phyloP scores from a whole-genome alignment of 108 stramenopile genomes.

The Nitzschia palea region DNA sequence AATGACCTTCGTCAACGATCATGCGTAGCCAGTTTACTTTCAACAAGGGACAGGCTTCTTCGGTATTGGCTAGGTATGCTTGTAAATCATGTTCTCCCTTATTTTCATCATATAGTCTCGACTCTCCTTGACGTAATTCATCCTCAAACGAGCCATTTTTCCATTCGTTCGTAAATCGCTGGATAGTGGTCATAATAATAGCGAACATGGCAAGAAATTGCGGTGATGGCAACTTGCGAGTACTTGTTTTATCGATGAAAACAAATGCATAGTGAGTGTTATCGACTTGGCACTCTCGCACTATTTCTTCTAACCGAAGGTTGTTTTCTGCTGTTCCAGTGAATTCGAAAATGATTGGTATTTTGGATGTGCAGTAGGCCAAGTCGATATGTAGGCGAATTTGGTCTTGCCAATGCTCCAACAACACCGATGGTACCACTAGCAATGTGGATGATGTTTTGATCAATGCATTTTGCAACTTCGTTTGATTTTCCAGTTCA shows the following conservation, averaged over 20 bases:
- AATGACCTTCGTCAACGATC: slow-evolving; percentile 85
- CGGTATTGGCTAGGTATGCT: background rate
- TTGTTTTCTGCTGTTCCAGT: slow-evolving; percentile 15
- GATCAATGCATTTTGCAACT: slow-evolving; percentile 43
- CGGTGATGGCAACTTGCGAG: slow-evolving; percentile 54
- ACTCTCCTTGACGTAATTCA: slow-evolving; percentile 42
- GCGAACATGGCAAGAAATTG: slow-evolving; percentile 57
- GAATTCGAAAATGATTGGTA: slow-evolving; percentile 42
- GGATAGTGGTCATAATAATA: slow-evolving; percentile 70
- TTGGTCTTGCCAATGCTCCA: slow-evolving; percentile 85
- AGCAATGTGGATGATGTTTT: slow-evolving; percentile 62
- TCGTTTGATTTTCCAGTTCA: slow-evolving; percentile 30
- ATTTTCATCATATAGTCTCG: background rate
- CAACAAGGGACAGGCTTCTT: slow-evolving; percentile 61
- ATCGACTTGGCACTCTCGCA: slow-evolving; percentile 24
- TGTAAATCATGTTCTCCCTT: slow-evolving; percentile 4
- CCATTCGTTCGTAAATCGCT: slow-evolving; percentile 75
- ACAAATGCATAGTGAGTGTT: slow-evolving; percentile 53
- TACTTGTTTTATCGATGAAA: slow-evolving; percentile 65
- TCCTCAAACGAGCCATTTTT: slow-evolving; percentile 75
- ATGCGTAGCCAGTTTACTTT: slow-evolving; percentile 78
- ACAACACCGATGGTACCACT: slow-evolving; percentile 71
- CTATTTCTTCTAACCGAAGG: slow-evolving; percentile 31
- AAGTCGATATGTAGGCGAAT: slow-evolving; percentile 58
- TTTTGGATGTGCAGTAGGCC: slow-evolving; percentile 36